Conservation (phyloP, 2,329 filamentous ascomycete species). For the Ophiostoma sp. region DNA sequence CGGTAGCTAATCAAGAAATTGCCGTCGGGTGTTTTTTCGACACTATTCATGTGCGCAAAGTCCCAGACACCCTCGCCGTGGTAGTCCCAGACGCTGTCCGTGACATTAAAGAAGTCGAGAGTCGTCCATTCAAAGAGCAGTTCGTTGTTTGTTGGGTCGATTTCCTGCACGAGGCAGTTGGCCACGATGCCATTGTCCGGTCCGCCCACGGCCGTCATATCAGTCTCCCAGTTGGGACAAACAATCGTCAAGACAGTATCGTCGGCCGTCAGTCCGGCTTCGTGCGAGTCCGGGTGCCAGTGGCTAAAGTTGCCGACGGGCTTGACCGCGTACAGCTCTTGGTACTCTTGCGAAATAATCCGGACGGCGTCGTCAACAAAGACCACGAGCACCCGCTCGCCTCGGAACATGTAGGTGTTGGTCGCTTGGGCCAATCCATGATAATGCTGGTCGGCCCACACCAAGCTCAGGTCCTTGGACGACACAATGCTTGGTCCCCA, state of each 20-base stretch:
- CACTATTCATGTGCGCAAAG: constrained; percentile 58
- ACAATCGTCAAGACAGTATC: neutral
- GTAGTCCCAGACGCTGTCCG: constrained; percentile 28
- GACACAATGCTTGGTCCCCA: constrained; percentile 23
- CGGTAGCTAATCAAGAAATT: constrained; percentile 58
- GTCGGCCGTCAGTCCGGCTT: constrained; percentile 3
- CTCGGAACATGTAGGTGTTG: neutral
- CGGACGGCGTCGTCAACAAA: constrained; percentile 14
- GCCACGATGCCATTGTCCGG: constrained; percentile 33
- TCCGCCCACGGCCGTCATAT: constrained; percentile 9
- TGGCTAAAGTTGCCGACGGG: neutral
- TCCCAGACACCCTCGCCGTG: constrained; percentile 46
- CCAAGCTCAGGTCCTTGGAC: constrained; percentile 36
- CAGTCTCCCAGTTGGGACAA: neutral
- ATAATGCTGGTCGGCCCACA: constrained; percentile 28
- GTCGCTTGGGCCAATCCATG: constrained; percentile 10
- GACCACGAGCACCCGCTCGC: constrained; percentile 1
- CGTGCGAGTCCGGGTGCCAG: constrained; percentile 8
- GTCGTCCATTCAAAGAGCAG: constrained; percentile 52
- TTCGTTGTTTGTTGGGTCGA: constrained; percentile 50
- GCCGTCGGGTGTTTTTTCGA: constrained; percentile 50
- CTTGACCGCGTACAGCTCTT: constrained; percentile 21
- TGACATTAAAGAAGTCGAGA: constrained; percentile 35
- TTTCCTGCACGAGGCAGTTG: constrained; percentile 43
- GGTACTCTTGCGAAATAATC: constrained; percentile 22